A percentile compares a stretch with the other conserved stretches of the same genome.
These are phyloP conservation scores for Trichosporon faecale DNA, from an alignment of 1,284 basidiomycete genomes.

Conservation along the genomic window DNA sequence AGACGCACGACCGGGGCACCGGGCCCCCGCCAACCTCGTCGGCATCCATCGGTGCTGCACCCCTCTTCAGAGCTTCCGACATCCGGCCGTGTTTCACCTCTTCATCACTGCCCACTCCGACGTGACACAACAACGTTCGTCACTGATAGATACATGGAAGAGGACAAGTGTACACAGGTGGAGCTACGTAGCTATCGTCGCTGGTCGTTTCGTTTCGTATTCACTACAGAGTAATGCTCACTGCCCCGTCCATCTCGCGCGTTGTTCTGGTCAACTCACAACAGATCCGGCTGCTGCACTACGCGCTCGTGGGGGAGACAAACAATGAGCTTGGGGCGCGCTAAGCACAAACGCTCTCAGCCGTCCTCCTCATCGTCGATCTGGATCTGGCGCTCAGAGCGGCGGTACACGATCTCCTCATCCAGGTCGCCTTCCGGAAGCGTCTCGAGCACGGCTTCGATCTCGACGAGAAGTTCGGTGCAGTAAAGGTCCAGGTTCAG, in stretches of 20 bases:
- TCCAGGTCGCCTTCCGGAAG: constrained; percentile 64
- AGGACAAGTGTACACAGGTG: not conserved
- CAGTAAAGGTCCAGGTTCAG: constrained; percentile 68
- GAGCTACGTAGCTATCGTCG: not conserved
- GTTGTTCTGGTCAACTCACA: not conserved
- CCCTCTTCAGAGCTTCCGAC: not conserved
- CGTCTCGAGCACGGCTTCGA: constrained; percentile 73
- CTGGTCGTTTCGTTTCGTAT: not conserved
- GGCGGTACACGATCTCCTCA: constrained; percentile 29
- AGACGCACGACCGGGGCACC: not conserved
- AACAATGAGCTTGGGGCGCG: not conserved
- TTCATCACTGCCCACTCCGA: not conserved
- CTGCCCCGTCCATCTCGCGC: not conserved
- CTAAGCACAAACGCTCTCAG: not conserved
- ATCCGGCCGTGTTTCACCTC: not conserved
- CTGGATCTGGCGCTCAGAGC: constrained; percentile 13
- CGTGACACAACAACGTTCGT: not conserved
- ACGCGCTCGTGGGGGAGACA: not conserved
- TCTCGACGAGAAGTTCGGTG: constrained; percentile 76
- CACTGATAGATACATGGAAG: not conserved
- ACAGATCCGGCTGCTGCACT: constrained; percentile 1
- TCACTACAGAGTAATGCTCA: not conserved
- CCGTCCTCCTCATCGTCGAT: constrained; percentile 21
- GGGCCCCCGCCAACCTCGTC: not conserved
- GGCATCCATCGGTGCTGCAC: not conserved